Percentiles rank a stretch among this genome's conserved stretches.
Evolutionary conservation across 2,329 filamentous ascomycete species (phyloP).

Genomic region (Aspergillus pseudoviridinutans): DNA sequence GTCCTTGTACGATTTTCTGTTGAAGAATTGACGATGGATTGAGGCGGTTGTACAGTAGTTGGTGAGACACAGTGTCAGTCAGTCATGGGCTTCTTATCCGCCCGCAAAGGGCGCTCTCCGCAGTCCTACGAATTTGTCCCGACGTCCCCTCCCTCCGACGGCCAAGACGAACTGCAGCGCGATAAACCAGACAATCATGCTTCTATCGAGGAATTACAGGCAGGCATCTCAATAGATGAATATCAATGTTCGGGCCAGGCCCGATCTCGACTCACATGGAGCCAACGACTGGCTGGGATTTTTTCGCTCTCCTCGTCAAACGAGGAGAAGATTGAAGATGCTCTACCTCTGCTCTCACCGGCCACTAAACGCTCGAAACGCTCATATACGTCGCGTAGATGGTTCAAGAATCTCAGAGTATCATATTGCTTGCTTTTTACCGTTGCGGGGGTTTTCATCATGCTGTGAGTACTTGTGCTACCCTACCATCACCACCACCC

Average conservation of each 20-base stretch:
- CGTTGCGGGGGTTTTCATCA: constrained; percentile 25
- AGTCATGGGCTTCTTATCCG: background rate
- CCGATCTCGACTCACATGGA: constrained; percentile 4
- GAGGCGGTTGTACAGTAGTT: background rate
- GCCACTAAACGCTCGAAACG: constrained; percentile 1
- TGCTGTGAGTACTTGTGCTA: constrained; percentile 26
- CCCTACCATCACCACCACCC: background rate
- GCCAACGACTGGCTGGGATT: constrained; percentile 7
- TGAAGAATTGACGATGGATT: background rate
- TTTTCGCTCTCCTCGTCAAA: constrained; percentile 7
- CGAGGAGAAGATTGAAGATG: constrained; percentile 4
- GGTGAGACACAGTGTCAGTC: too few relatives aligned
- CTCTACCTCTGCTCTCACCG: constrained; percentile 8
- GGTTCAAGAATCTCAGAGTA: constrained; percentile 12
- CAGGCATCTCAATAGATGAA: background rate
- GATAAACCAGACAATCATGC: background rate
- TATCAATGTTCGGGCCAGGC: background rate
- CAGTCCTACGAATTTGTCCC: background rate
- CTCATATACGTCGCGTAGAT: constrained; percentile 2
- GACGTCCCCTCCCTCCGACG: background rate
- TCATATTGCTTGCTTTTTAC: constrained; percentile 16
- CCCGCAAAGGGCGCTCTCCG: background rate
- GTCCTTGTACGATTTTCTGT: background rate
- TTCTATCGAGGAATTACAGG: background rate
- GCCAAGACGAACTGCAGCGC: background rate